Conservation (phyloP, 2,329 filamentous ascomycete species). For the Trematosphaeria pertusa region DNA sequence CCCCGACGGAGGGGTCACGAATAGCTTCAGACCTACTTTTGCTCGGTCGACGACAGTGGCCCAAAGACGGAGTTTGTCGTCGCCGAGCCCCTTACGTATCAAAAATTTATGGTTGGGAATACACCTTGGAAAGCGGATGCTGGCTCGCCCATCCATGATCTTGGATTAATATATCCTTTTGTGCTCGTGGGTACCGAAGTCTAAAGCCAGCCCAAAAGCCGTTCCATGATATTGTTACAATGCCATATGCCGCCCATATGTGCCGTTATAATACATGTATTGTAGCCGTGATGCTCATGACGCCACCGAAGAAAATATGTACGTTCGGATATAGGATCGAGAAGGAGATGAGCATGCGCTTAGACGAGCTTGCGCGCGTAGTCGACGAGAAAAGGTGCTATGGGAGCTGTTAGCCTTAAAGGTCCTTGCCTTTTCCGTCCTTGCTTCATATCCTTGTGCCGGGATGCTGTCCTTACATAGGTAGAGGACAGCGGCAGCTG, state of each 20-base stretch:
- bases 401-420: constrained; percentile 6
- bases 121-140: not conserved
- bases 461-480: constrained; percentile 66
- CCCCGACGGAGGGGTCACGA: too few species aligned
- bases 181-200: constrained; percentile 10
- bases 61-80: too few species aligned
- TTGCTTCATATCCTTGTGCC: too few species aligned
- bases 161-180: constrained; percentile 11
- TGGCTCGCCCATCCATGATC: not conserved
- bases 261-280: not conserved
- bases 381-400: constrained; percentile 64
- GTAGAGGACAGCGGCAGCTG: constrained; percentile 73
- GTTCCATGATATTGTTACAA: constrained; percentile 14
- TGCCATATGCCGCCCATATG: not conserved
- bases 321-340: not conserved
- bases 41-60: too few species aligned
- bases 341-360: constrained; percentile 13
- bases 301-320: not conserved
- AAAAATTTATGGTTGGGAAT: not conserved
- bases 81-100: too few species aligned
- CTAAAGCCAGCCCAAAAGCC: too few species aligned
- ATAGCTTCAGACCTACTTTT: too few species aligned
- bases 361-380: constrained; percentile 60
- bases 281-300: not conserved
- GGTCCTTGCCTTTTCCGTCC: not conserved